phyloP scores from a whole-genome alignment of 108 stramenopile genomes.

The Skeletonema costatum region DNA sequence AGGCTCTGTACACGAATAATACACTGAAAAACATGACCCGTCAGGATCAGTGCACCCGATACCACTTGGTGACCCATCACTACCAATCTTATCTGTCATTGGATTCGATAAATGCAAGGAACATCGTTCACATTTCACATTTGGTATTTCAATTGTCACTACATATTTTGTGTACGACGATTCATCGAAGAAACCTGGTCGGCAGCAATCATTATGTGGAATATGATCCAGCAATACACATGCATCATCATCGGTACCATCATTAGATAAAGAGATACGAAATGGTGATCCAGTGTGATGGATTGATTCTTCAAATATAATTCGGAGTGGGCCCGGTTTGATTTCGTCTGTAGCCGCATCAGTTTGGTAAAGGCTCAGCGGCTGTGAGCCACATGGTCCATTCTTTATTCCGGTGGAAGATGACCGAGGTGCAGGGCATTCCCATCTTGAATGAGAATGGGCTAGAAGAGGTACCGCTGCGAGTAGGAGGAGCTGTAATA shows the following conservation, averaged over 20 bases:
- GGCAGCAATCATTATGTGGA: constrained; percentile 48
- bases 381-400: constrained; percentile 29
- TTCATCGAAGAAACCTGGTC: constrained; percentile 20
- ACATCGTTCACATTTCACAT: constrained; percentile 49
- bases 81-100: constrained; percentile 46
- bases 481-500: too few relatives aligned
- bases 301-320: constrained; percentile 41
- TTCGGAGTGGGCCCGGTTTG: constrained; percentile 27
- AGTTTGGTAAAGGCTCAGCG: constrained; percentile 8
- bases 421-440: constrained; percentile 28
- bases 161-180: constrained; percentile 47
- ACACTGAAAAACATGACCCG: constrained; percentile 47
- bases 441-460: constrained; percentile 29
- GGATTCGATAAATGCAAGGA: constrained; percentile 50
- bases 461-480: too few relatives aligned
- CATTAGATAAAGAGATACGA: constrained; percentile 37
- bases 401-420: constrained; percentile 22
- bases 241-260: constrained; percentile 32
- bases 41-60: constrained; percentile 41
- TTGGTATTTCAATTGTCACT: constrained; percentile 49
- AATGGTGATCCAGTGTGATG: constrained; percentile 48
- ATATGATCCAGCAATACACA: constrained; percentile 55
- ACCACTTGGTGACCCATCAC: constrained; percentile 23
- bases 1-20: constrained; percentile 43
- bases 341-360: constrained; percentile 14